Percentiles rank a stretch among this genome's conserved stretches.
Evolutionary conservation across 306 rosid species (phyloP).

Genomic region (Cucurbita maxima): DNA sequence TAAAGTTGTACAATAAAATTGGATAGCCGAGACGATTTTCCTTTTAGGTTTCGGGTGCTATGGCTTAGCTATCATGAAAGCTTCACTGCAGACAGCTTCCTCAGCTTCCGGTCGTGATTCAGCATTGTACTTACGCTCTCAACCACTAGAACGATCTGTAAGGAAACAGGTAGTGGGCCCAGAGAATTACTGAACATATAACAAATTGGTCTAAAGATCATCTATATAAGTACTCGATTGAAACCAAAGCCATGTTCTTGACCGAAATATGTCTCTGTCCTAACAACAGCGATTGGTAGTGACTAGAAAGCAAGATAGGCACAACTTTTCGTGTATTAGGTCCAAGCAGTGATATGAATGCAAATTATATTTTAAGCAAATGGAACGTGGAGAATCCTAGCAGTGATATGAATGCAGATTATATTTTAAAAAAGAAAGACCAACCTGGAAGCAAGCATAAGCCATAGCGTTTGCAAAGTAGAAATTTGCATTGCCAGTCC

Average conservation of each 20-base stretch:
- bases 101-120: conserved; percentile 69
- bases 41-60: neutral
- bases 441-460: conserved; percentile 84
- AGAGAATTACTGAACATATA: neutral
- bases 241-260: neutral
- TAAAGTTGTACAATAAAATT: neutral
- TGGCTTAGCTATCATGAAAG: conserved; percentile 15
- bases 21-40: neutral
- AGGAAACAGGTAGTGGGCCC: neutral
- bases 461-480: conserved; percentile 86
- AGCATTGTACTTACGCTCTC: conserved; percentile 80
- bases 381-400: neutral
- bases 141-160: conserved; percentile 69
- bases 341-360: neutral
- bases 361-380: neutral
- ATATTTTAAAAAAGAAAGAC: neutral
- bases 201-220: neutral
- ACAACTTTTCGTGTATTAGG: neutral
- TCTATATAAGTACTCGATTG: neutral
- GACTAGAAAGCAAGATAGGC: neutral
- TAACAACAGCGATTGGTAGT: neutral
- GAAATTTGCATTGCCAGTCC: conserved; percentile 93
- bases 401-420: neutral
- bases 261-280: neutral
- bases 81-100: conserved; percentile 32